phyloP scores from a whole-genome alignment of 2,329 filamentous ascomycete species.

The Elsinoe perseae region DNA sequence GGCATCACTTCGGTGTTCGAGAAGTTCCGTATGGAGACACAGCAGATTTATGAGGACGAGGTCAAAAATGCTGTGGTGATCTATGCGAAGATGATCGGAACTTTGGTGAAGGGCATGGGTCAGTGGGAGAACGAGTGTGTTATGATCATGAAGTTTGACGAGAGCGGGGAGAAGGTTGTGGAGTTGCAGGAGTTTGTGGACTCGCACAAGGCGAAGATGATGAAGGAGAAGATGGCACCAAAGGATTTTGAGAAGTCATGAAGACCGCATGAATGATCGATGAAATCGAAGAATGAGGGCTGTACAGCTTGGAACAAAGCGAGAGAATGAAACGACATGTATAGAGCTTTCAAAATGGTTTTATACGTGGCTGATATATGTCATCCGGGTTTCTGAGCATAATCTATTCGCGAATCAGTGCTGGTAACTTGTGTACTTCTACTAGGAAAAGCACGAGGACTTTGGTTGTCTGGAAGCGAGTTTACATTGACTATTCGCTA shows the following conservation, averaged over 20 bases:
- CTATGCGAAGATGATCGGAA: conserved; percentile 31
- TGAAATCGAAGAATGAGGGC: no score
- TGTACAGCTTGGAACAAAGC: no score
- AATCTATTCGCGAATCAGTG: no score
- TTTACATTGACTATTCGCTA: no score
- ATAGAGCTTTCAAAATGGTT: no score
- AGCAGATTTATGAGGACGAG: conserved; percentile 30
- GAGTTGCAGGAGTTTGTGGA: conserved; percentile 37
- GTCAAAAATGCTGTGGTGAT: conserved; percentile 33
- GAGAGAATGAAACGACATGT: no score
- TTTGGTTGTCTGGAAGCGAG: no score
- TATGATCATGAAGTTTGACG: conserved; percentile 19
- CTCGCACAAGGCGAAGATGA: conserved; percentile 31
- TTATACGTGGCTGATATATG: no score
- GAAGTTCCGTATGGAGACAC: conserved; percentile 35
- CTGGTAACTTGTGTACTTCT: no score
- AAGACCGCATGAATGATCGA: background rate
- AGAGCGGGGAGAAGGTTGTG: conserved; percentile 21
- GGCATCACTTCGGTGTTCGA: conserved; percentile 38
- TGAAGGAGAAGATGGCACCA: conserved; percentile 33
- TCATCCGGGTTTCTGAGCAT: no score
- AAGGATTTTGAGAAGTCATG: conserved; percentile 21
- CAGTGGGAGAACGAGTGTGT: conserved; percentile 23
- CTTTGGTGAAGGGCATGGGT: conserved; percentile 20
- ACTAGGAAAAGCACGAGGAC: no score